Conservation (phyloP, 352 stramenopile species). For the Pythium monospermum region DNA sequence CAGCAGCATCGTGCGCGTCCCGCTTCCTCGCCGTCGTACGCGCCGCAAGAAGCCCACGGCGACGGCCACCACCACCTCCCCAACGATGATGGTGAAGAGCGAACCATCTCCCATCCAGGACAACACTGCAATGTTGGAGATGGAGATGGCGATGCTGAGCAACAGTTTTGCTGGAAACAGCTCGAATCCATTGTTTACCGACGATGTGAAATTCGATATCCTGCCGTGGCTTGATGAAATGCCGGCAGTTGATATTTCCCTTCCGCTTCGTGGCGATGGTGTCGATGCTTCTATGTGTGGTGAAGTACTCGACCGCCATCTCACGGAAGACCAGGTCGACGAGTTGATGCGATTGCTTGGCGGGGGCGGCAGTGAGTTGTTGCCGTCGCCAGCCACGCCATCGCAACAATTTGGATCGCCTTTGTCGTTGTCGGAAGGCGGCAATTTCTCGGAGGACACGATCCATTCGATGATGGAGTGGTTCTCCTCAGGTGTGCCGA, state of each 20-base stretch:
- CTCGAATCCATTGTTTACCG: slow-evolving; percentile 23
- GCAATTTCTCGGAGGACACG: slow-evolving; percentile 22
- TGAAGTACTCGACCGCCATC: slow-evolving; percentile 1
- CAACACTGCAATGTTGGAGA: not conserved
- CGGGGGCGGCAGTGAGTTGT: not conserved
- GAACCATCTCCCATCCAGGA: too few relatives aligned
- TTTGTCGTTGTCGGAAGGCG: not conserved
- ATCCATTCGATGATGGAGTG: slow-evolving; percentile 19
- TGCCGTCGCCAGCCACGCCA: not conserved
- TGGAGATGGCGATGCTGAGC: not conserved
- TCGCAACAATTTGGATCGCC: not conserved
- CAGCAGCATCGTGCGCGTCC: slow-evolving; percentile 18
- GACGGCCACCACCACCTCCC: not conserved
- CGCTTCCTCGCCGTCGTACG: slow-evolving; percentile 13
- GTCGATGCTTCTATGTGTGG: slow-evolving; percentile 11
- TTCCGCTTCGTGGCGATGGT: slow-evolving; percentile 3
- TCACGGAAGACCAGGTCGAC: slow-evolving; percentile 18
- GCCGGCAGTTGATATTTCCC: slow-evolving; percentile 18
- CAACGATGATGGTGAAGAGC: not conserved
- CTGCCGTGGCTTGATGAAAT: slow-evolving; percentile 20
- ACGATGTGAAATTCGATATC: slow-evolving; percentile 24
- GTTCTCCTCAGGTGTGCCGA: slow-evolving; percentile 18
- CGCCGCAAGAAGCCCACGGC: slow-evolving; percentile 10
- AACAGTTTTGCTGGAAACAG: slow-evolving; percentile 16
- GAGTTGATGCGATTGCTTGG: slow-evolving; percentile 15